A percentile compares a stretch with the other conserved stretches of the same genome.
Evolutionary conservation across 495 filamentous ascomycete species (phyloP).

Genomic region (Neurospora africana): DNA sequence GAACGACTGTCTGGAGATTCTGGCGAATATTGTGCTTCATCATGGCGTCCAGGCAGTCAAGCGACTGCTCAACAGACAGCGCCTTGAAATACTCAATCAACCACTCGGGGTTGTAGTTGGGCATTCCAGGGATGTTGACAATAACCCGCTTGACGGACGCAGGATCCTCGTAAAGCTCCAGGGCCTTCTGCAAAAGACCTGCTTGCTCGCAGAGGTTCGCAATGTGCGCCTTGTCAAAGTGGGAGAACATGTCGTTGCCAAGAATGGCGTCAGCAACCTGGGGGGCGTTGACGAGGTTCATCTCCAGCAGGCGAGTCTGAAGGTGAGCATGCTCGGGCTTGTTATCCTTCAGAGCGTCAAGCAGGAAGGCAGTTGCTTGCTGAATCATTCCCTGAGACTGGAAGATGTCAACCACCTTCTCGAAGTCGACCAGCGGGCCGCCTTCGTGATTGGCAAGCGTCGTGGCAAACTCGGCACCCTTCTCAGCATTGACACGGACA

Average conservation of each 20-base stretch:
- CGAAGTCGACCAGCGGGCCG: constrained; percentile 80
- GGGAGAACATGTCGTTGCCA: constrained; percentile 92
- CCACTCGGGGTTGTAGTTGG: constrained; percentile 82
- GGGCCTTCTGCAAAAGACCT: constrained; percentile 71
- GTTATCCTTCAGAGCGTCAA: constrained; percentile 90
- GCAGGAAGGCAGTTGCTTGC: constrained; percentile 90
- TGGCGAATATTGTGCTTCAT: constrained; percentile 90
- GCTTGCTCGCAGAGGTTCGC: constrained; percentile 87
- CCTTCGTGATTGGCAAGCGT: constrained; percentile 75
- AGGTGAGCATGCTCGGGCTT: constrained; percentile 86
- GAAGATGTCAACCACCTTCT: constrained; percentile 95
- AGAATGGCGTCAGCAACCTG: constrained; percentile 97
- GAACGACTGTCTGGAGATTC: constrained; percentile 87
- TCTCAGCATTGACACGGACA: constrained; percentile 83
- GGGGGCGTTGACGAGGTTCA: constrained; percentile 93
- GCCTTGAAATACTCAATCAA: constrained; percentile 84
- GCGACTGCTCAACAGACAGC: constrained; percentile 84
- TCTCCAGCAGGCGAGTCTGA: constrained; percentile 91
- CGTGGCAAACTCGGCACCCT: constrained; percentile 87
- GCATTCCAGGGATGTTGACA: constrained; percentile 64
- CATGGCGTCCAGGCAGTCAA: constrained; percentile 95
- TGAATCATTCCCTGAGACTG: constrained; percentile 95
- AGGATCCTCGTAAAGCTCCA: constrained; percentile 90
- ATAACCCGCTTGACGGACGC: constrained; percentile 80
- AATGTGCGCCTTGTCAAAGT: constrained; percentile 85